Evolutionary conservation across 1,284 basidiomycete genomes (phyloP).

Genomic region (Rhodotorula sp.): DNA sequence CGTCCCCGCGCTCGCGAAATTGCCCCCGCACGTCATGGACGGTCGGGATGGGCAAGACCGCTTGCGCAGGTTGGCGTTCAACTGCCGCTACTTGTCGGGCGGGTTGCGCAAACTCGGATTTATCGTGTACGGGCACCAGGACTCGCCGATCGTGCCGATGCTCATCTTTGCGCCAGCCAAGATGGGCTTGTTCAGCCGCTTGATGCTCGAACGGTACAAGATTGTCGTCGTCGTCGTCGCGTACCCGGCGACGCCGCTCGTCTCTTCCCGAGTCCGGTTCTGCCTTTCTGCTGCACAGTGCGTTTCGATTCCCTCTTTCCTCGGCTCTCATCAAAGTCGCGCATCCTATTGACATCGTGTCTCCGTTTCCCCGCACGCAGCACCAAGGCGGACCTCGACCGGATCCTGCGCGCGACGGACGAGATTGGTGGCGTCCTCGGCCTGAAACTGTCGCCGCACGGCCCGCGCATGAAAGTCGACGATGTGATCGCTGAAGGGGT

Average conservation of each 20-base stretch:
- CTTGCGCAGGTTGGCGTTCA: slow-evolving; percentile 87
- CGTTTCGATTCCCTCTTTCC: too few species aligned
- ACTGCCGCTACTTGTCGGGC: slow-evolving; percentile 83
- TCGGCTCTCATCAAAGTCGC: too few species aligned
- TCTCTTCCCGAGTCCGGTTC: slow-evolving; percentile 86
- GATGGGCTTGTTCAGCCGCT: slow-evolving; percentile 72
- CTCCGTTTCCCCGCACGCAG: neutral
- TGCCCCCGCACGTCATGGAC: slow-evolving; percentile 67
- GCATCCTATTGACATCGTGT: too few species aligned
- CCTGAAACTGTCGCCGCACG: slow-evolving; percentile 55
- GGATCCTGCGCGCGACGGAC: slow-evolving; percentile 80
- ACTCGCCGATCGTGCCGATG: slow-evolving; percentile 90
- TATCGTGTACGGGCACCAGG: slow-evolving; percentile 89
- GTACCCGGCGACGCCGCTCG: slow-evolving; percentile 76
- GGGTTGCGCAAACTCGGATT: slow-evolving; percentile 91
- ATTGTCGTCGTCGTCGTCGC: slow-evolving; percentile 86
- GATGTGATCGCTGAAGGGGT: slow-evolving; percentile 71
- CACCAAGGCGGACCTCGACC: slow-evolving; percentile 95
- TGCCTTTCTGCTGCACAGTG: slow-evolving; percentile 84
- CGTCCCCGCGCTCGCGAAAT: slow-evolving; percentile 64
- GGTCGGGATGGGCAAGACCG: slow-evolving; percentile 79
- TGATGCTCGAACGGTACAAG: slow-evolving; percentile 74
- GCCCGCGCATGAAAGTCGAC: slow-evolving; percentile 62
- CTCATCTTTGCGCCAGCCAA: slow-evolving; percentile 92
- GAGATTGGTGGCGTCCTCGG: slow-evolving; percentile 86